These are phyloP conservation scores for Fusarium sp. DNA, from an alignment of 2,329 filamentous ascomycete species.

Conservation along the genomic window DNA sequence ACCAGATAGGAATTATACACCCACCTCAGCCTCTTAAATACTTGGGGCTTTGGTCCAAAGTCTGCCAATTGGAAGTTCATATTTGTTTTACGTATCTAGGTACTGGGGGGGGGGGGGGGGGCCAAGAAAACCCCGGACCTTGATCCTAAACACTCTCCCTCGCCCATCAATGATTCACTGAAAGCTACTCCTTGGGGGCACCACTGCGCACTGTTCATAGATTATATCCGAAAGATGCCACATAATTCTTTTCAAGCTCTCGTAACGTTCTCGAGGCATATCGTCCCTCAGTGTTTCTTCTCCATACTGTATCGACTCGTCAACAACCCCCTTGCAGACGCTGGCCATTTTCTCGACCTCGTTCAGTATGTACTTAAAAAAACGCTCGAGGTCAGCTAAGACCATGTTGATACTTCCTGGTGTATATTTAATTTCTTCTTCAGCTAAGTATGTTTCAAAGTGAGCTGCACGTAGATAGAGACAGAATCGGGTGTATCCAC, in stretches of 20 bases:
- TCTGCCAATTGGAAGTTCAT: no score
- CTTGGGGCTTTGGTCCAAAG: no score
- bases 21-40: no score
- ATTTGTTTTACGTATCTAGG: no score
- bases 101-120: no score
- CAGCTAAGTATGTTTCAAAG: neutral
- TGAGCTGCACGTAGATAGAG: neutral
- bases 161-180: no score
- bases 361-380: neutral
- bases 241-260: neutral
- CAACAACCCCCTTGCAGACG: neutral
- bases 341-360: neutral
- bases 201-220: neutral
- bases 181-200: neutral
- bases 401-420: fast-evolving
- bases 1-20: no score
- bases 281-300: neutral
- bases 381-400: neutral
- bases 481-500: neutral
- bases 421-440: fast-evolving
- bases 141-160: no score
- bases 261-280: no score
- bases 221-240: fast-evolving
- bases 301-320: neutral
- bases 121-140: neutral